phyloP scores from a whole-genome alignment of 2,329 filamentous ascomycete species.

The Orbilia blumenaviensis region DNA sequence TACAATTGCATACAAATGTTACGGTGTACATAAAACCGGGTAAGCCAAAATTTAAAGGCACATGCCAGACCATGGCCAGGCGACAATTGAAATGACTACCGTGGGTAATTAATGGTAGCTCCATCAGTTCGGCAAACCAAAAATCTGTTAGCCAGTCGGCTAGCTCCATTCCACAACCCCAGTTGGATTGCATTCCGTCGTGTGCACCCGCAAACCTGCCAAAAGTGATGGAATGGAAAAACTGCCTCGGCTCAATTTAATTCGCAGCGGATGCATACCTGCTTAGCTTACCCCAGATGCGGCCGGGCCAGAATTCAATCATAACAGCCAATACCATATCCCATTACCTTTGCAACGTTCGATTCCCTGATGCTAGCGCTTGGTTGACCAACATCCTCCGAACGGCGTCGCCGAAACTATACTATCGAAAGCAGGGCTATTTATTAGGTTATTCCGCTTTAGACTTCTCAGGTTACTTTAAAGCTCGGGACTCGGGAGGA shows the following conservation, averaged over 20 bases:
- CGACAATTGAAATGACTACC: not conserved
- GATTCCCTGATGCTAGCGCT: no score
- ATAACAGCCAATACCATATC: no score
- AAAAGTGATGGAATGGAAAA: not conserved
- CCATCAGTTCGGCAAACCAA: not conserved
- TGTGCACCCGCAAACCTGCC: slow-evolving; percentile 1
- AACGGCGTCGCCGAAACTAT: slow-evolving; percentile 13
- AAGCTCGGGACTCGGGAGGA: not conserved
- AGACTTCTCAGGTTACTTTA: not conserved
- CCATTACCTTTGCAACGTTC: no score
- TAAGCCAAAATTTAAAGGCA: not conserved
- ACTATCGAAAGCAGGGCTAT: no score
- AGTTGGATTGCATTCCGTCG: not conserved
- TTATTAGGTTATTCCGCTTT: not conserved
- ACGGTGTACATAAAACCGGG: no score
- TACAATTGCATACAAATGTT: no score
- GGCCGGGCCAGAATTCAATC: no score
- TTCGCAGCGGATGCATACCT: not conserved
- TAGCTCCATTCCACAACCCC: not conserved
- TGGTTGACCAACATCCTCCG: slow-evolving; percentile 8
- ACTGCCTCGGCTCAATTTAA: not conserved
- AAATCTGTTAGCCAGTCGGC: slow-evolving; percentile 14
- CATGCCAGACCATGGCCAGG: no score
- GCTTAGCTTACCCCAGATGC: slow-evolving; percentile 9
- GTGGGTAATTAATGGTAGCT: not conserved